phyloP scores from a whole-genome alignment of 331 rosid species.

The Erythrophleum ivorense region DNA sequence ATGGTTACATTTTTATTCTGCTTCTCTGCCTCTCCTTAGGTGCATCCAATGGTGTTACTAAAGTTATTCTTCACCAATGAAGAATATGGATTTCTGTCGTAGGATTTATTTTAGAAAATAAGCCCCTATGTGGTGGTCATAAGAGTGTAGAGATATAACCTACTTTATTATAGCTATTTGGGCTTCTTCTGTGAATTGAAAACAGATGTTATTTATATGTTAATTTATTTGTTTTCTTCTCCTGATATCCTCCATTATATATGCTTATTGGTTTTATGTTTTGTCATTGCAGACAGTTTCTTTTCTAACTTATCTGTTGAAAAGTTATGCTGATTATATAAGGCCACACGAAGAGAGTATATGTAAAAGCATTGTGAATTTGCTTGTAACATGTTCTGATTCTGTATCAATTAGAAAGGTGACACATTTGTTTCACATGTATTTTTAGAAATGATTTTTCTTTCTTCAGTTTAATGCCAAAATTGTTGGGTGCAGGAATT shows the following conservation, averaged over 20 bases:
- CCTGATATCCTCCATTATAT: conserved; percentile 19
- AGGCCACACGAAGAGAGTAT: conserved; percentile 74
- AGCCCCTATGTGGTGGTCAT: conserved; percentile 7
- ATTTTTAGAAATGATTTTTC: conserved; percentile 21
- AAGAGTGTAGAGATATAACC: conserved; percentile 4
- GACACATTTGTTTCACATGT: conserved; percentile 35
- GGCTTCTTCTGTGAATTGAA: conserved; percentile 14
- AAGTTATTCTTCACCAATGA: conserved; percentile 25
- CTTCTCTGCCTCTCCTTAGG: conserved; percentile 4
- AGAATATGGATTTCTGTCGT: conserved; percentile 18
- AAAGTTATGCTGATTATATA: conserved; percentile 95
- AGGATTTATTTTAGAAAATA: conserved; percentile 25
- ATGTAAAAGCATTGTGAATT: conserved; percentile 82
- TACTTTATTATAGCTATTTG: conserved; percentile 25
- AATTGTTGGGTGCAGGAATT: conserved; percentile 70
- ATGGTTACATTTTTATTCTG: background rate
- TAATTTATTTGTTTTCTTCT: conserved; percentile 29
- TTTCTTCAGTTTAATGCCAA: background rate
- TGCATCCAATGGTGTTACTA: conserved; percentile 6
- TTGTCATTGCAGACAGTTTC: conserved; percentile 85
- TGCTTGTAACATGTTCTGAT: conserved; percentile 96
- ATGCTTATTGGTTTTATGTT: conserved; percentile 36
- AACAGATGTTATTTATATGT: background rate
- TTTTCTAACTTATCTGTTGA: conserved; percentile 92
- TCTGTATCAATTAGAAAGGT: conserved; percentile 97